These are phyloP conservation scores for Mucor lusitanicus DNA, from an alignment of 371 early-diverging fungal genomes.

Conservation along the genomic window DNA sequence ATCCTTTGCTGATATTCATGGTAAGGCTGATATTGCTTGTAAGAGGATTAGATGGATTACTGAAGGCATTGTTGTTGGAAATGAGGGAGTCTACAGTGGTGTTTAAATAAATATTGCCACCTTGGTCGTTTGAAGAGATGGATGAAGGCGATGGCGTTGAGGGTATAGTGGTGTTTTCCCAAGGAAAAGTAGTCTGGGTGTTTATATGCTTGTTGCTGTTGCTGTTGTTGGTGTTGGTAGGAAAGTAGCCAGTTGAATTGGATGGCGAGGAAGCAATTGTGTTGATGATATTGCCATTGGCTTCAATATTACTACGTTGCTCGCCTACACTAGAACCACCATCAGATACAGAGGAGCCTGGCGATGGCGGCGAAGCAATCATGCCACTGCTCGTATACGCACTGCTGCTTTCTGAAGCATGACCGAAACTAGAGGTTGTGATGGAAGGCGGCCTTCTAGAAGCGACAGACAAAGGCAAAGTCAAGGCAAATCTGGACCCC, in stretches of 20 bases:
- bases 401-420: not conserved
- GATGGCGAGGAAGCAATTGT: slow-evolving; percentile 7
- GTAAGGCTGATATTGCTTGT: not conserved
- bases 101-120: not conserved
- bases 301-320: not conserved
- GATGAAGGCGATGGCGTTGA: slow-evolving; percentile 2
- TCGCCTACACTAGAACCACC: slow-evolving; percentile 27
- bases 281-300: not conserved
- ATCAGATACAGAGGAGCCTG: slow-evolving; percentile 35
- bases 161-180: slow-evolving; percentile 7
- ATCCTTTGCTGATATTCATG: slow-evolving; percentile 7
- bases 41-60: not conserved
- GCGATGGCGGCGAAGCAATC: slow-evolving; percentile 38
- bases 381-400: slow-evolving; percentile 15
- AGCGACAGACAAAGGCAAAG: slow-evolving; percentile 51
- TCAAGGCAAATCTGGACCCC: slow-evolving; percentile 60
- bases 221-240: not conserved
- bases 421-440: not conserved
- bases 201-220: not conserved
- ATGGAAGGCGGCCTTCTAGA: not conserved
- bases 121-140: not conserved
- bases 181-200: not conserved
- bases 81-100: not conserved
- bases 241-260: not conserved
- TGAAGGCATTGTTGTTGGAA: not conserved